These are phyloP conservation scores for Dysphania ambrosioides DNA, from an alignment of 148 eudicot genomes.

Conservation along the genomic window DNA sequence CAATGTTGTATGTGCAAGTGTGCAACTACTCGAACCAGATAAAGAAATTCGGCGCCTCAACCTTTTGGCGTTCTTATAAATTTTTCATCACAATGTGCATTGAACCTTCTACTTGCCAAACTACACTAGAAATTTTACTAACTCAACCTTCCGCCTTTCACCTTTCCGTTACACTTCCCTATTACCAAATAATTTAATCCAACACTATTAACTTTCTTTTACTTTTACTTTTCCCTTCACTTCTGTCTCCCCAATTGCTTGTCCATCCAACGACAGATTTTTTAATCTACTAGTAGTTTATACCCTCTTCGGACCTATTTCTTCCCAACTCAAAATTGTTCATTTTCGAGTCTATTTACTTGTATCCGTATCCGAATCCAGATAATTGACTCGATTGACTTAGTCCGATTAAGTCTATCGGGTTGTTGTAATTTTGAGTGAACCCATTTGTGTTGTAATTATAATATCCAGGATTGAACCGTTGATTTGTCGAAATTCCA, in stretches of 20 bases:
- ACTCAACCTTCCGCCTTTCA: neutral
- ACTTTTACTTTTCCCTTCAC: neutral
- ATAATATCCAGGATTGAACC: constrained; percentile 26
- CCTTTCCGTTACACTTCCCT: neutral
- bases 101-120: constrained; percentile 17
- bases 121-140: constrained; percentile 17
- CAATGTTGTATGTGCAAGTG: constrained; percentile 7
- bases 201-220: neutral
- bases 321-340: neutral
- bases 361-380: constrained; percentile 27
- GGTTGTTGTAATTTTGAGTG: constrained; percentile 17
- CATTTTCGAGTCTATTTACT: constrained; percentile 4
- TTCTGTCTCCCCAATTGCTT: constrained; percentile 11
- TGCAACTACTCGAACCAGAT: neutral
- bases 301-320: neutral
- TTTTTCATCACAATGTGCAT: constrained; percentile 24
- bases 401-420: constrained; percentile 37
- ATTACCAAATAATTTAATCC: constrained; percentile 12
- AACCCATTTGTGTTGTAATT: constrained; percentile 25
- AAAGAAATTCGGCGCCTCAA: constrained; percentile 1
- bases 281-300: constrained; percentile 28
- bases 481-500: constrained; percentile 32
- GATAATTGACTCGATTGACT: constrained; percentile 32
- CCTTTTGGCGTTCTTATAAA: neutral
- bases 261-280: constrained; percentile 22